Percentiles rank a stretch among this genome's conserved stretches.
These are phyloP conservation scores for Friedmanniomyces simplex DNA, from an alignment of 495 filamentous ascomycete species.

Conservation along the genomic window DNA sequence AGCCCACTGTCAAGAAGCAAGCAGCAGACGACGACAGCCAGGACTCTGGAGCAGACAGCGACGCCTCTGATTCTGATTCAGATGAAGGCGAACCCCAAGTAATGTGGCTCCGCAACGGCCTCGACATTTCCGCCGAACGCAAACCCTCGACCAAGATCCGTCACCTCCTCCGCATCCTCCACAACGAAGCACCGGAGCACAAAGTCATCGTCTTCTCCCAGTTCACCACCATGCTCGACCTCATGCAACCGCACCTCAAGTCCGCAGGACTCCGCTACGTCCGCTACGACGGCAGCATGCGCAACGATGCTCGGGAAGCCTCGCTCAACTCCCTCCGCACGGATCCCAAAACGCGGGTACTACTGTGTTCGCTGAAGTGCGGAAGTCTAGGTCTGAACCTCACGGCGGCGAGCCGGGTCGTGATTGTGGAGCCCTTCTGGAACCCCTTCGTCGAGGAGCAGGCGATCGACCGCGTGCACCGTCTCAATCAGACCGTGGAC, in stretches of 20 bases:
- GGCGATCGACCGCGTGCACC: constrained; percentile 95
- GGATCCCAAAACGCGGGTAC: constrained; percentile 58
- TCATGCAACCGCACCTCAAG: constrained; percentile 83
- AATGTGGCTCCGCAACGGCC: background rate
- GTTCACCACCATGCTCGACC: constrained; percentile 95
- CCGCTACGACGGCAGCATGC: constrained; percentile 92
- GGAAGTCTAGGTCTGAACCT: constrained; percentile 89
- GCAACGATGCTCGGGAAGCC: constrained; percentile 83
- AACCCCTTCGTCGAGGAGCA: constrained; percentile 98
- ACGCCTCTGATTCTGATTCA: constrained; percentile 15
- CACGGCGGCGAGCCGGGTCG: constrained; percentile 82
- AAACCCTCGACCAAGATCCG: constrained; percentile 83
- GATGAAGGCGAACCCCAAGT: background rate
- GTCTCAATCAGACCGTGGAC: constrained; percentile 86
- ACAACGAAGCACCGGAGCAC: constrained; percentile 61
- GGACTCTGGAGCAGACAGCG: constrained; percentile 1
- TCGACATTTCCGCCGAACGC: constrained; percentile 27
- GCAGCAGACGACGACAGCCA: constrained; percentile 20
- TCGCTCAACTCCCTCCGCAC: constrained; percentile 66
- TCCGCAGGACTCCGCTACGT: constrained; percentile 62
- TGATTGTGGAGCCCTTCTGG: constrained; percentile 97
- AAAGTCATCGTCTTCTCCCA: constrained; percentile 98
- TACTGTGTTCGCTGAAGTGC: constrained; percentile 88
- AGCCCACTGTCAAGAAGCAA: constrained; percentile 33
- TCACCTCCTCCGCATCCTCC: constrained; percentile 68